These are phyloP conservation scores for Cucurbita pepo DNA, from an alignment of 306 rosid genomes.

Conservation along the genomic window DNA sequence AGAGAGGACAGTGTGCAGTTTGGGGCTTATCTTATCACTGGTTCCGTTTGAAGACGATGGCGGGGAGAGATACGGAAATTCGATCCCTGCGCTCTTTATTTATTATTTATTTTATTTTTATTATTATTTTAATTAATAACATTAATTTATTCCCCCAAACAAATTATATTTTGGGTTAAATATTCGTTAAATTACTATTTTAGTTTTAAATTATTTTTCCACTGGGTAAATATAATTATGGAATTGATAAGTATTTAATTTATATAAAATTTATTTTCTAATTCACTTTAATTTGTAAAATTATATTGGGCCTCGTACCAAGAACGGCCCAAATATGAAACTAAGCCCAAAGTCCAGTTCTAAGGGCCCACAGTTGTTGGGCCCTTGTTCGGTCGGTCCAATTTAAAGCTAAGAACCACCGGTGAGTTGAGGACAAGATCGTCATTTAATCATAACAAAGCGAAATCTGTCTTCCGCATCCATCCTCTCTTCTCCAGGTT, in stretches of 20 bases:
- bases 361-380: neutral
- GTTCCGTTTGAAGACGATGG: neutral
- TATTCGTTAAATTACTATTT: no score
- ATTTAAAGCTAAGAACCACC: neutral
- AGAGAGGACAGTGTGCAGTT: neutral
- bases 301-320: neutral
- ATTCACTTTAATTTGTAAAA: no score
- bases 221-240: no score
- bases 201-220: no score
- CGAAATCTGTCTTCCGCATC: neutral
- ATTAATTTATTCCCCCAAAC: no score
- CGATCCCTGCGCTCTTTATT: no score
- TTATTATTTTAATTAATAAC: no score
- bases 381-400: neutral
- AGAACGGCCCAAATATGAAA: neutral
- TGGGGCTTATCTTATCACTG: constrained; percentile 16
- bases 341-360: neutral
- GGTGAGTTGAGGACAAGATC: neutral
- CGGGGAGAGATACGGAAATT: neutral
- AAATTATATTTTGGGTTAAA: no score
- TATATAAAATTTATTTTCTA: no score
- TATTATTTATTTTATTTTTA: no score
- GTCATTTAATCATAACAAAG: neutral
- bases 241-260: no score
- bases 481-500: neutral